Evolutionary conservation across 2,329 filamentous ascomycete species (phyloP), one percentile per base, ranked within the genome.

Genomic region (Pseudogymnoascus sp.): DNA sequence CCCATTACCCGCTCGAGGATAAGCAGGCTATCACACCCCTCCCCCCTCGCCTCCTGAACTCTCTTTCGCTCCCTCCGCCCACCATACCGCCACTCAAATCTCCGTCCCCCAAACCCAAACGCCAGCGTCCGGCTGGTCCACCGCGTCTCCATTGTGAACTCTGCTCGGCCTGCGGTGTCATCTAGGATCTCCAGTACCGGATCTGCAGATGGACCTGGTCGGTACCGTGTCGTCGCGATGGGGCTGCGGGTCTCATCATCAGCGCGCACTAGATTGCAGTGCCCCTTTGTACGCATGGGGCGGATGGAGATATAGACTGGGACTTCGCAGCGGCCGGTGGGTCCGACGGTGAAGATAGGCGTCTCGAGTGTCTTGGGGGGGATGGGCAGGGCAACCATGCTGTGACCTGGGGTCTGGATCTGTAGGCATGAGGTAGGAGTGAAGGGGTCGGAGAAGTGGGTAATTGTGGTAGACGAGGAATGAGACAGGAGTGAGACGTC

Each of bases 61-160:
- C 74, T 72, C n/a, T 70, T 76, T 68, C 71, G 79, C 75, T 83
- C 79, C 6, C 71, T 69, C 6, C 73, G 73, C n/a, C 71, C 69
- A 14, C 76, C 77, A 68, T 86, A 86, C 11, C 77, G 75, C 84
- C 84, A 86, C 63, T 78, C 75, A 62, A 84, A 83, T 1, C 71
- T 75, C 14, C 81, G 82, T 37, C 61, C 60, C 37, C 78, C 72
- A 8, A 79, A 78, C 39, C 72, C 70, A 65, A 86, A 79, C 6
- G 65, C 67, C 33, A 76, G 74, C 2, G 77, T 72, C 33, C 82
- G 78, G 12, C 79, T 81, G 3, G 77, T 72, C 67, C 79, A 73
- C n/a, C 43, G 25, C 2, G 43, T 54, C 2, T 63, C 61, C 4
- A 74, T 70, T 58, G 71, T 72, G 38, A 77, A 68, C 18, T 70